These are phyloP conservation scores for Pulicaria dysenterica DNA, from an alignment of 129 eudicot species.

Conservation along the genomic window DNA sequence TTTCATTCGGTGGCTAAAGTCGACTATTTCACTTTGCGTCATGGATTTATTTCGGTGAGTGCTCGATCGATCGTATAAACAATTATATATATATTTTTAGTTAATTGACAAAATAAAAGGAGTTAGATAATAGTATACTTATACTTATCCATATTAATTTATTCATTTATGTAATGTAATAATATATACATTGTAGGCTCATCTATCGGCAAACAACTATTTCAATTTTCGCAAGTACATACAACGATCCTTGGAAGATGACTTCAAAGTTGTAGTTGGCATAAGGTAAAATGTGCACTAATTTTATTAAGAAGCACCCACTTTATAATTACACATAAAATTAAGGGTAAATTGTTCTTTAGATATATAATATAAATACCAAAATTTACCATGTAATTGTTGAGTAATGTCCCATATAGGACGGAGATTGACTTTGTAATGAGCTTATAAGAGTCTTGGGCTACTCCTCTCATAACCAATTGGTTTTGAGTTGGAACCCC, in stretches of 20 bases:
- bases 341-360: no score
- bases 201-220: slow-evolving; percentile 41
- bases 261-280: slow-evolving; percentile 57
- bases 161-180: not conserved
- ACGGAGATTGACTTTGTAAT: no score
- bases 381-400: no score
- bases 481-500: no score
- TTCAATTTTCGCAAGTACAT: slow-evolving; percentile 65
- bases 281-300: slow-evolving; percentile 62
- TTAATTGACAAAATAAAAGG: no score
- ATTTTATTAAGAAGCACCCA: no score
- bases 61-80: not conserved
- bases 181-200: slow-evolving; percentile 49
- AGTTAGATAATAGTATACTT: not conserved
- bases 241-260: slow-evolving; percentile 56
- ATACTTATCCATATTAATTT: not conserved
- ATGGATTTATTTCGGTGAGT: slow-evolving; percentile 59
- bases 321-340: not conserved
- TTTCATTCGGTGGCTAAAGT: slow-evolving; percentile 59
- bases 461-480: no score
- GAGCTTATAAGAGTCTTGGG: no score
- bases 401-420: no score
- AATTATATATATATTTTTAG: not conserved
- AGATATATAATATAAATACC: no score
- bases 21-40: slow-evolving; percentile 58